Conservation (phyloP, 805 yeast species). For the Candida piceae region DNA sequence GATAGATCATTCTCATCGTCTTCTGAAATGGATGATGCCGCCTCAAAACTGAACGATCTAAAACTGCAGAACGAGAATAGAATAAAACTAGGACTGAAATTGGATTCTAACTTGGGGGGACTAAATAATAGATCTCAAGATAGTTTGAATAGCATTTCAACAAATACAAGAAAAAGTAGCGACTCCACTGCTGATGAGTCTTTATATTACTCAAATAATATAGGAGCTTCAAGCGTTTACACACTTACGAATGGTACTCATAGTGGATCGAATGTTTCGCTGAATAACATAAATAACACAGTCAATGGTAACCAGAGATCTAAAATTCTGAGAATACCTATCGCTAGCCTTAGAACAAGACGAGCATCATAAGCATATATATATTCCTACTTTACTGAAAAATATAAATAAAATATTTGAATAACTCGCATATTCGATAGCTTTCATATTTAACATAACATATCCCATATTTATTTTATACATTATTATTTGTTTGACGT, state of each 20-base stretch:
- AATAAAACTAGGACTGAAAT: slow-evolving; percentile 24
- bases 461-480: no score
- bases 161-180: not conserved
- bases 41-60: slow-evolving; percentile 25
- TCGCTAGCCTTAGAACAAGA: slow-evolving; percentile 25
- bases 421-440: no score
- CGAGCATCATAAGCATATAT: slow-evolving; percentile 1
- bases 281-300: no score
- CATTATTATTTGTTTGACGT: no score
- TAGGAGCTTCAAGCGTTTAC: not conserved
- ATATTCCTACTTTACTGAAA: no score
- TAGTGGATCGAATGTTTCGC: slow-evolving; percentile 1
- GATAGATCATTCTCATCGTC: slow-evolving; percentile 9
- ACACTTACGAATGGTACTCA: not conserved
- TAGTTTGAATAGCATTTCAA: slow-evolving; percentile 7
- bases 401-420: no score
- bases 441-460: no score
- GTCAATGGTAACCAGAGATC: slow-evolving; percentile 19
- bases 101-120: slow-evolving; percentile 11
- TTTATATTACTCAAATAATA: not conserved
- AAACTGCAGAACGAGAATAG: slow-evolving; percentile 26
- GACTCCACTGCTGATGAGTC: not conserved
- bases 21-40: slow-evolving; percentile 23
- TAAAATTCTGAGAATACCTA: slow-evolving; percentile 28
- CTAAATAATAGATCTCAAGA: slow-evolving; percentile 23